phyloP scores from a whole-genome alignment of 306 rosid species.

The Fagus crenata region DNA sequence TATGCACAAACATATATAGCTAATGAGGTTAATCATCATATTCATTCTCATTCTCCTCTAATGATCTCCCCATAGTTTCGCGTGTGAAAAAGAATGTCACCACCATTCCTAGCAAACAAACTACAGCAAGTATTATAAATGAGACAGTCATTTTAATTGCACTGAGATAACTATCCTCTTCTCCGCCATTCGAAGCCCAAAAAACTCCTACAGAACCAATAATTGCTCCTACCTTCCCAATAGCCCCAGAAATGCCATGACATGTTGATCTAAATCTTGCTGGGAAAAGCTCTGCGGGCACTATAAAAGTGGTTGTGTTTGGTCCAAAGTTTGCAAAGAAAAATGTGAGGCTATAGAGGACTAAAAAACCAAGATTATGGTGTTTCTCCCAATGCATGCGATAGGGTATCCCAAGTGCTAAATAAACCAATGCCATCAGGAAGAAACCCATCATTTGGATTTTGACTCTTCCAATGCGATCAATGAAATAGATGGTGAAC shows the following conservation, averaged over 20 bases:
- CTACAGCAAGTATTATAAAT: constrained; percentile 56
- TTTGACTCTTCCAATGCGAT: constrained; percentile 60
- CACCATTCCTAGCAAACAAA: constrained; percentile 54
- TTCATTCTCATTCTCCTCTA: constrained; percentile 66
- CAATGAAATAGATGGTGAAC: constrained; percentile 66
- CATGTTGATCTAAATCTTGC: constrained; percentile 79
- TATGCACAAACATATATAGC: background rate
- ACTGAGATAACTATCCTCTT: constrained; percentile 29
- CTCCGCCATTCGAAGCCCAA: constrained; percentile 39
- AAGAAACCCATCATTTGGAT: constrained; percentile 68
- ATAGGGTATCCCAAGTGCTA: constrained; percentile 62
- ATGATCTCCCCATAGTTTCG: constrained; percentile 69
- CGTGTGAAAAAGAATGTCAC: constrained; percentile 56
- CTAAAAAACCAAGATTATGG: constrained; percentile 33
- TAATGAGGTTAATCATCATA: constrained; percentile 18
- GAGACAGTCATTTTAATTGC: constrained; percentile 48
- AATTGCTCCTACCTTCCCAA: constrained; percentile 68
- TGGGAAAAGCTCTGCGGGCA: constrained; percentile 78
- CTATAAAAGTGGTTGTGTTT: constrained; percentile 78
- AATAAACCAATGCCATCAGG: constrained; percentile 51
- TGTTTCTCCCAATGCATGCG: constrained; percentile 29
- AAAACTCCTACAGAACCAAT: constrained; percentile 67
- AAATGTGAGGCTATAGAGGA: constrained; percentile 65
- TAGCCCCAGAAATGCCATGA: constrained; percentile 79
- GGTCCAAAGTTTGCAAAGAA: constrained; percentile 91